phyloP scores from a whole-genome alignment of 148 eudicot genomes.

The Chenopodium quinoa region DNA sequence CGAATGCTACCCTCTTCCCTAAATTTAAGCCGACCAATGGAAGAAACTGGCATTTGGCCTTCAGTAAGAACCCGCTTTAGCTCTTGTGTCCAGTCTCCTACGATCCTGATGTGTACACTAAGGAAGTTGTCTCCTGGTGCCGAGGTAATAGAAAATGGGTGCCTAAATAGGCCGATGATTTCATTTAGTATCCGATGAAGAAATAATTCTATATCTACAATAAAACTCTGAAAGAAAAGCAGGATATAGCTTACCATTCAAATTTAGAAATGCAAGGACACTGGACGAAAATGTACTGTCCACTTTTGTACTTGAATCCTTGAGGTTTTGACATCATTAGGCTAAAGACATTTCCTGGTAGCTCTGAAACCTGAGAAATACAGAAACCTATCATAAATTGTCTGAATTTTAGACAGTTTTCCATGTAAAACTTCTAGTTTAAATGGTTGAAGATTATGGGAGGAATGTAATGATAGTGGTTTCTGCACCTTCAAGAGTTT shows the following conservation, averaged over 20 bases:
- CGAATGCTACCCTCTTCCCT: constrained; percentile 43
- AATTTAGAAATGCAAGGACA: constrained; percentile 88
- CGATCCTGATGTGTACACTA: constrained; percentile 82
- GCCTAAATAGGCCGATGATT: constrained; percentile 49
- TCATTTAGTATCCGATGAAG: constrained; percentile 10
- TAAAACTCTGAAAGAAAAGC: neutral
- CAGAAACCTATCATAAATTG: neutral
- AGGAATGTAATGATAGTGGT: neutral
- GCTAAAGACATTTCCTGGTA: constrained; percentile 85
- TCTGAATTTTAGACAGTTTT: neutral
- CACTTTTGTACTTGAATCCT: constrained; percentile 89
- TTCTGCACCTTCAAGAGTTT: constrained; percentile 67
- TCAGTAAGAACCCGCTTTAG: constrained; percentile 67
- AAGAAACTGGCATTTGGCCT: constrained; percentile 47
- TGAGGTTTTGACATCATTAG: constrained; percentile 75
- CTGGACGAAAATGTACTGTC: constrained; percentile 82
- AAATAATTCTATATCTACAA: neutral
- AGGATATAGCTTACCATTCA: constrained; percentile 62
- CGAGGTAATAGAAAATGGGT: constrained; percentile 95
- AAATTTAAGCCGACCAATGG: constrained; percentile 72
- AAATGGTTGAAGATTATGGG: neutral
- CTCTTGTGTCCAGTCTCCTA: constrained; percentile 94
- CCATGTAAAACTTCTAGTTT: neutral
- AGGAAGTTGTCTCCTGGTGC: constrained; percentile 89
- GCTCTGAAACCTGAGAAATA: constrained; percentile 57